phyloP scores from a whole-genome alignment of 2,329 filamentous ascomycete genomes.

The Hymenoscyphus linearis region DNA sequence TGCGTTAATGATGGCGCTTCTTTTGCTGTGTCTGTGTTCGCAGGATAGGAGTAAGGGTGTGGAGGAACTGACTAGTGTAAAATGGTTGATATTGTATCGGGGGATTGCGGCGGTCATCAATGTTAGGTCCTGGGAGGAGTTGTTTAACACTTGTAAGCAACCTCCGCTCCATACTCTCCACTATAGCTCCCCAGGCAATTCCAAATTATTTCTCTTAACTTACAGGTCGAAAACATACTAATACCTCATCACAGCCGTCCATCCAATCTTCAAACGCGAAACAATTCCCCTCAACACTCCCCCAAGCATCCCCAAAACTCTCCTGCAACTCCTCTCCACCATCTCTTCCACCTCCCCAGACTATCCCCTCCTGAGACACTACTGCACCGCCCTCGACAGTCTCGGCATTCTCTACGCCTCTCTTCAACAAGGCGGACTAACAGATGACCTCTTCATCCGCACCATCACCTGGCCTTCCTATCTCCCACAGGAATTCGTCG shows the following conservation, averaged over 20 bases:
- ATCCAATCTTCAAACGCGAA: slow-evolving; percentile 24
- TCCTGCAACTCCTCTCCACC: slow-evolving; percentile 23
- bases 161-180: not conserved
- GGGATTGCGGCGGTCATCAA: slow-evolving; percentile 20
- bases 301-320: slow-evolving; percentile 21
- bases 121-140: slow-evolving; percentile 5
- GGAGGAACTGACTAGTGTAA: slow-evolving; percentile 22
- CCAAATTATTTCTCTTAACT: not conserved
- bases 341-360: slow-evolving; percentile 23
- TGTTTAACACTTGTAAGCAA: not conserved
- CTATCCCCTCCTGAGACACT: slow-evolving; percentile 19
- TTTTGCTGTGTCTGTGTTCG: slow-evolving; percentile 25
- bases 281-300: slow-evolving; percentile 14
- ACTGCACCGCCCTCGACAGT: slow-evolving; percentile 24
- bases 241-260: slow-evolving; percentile 8
- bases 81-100: slow-evolving; percentile 26
- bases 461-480: slow-evolving; percentile 25
- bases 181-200: not conserved
- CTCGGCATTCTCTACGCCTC: slow-evolving; percentile 27
- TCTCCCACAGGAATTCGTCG: slow-evolving; percentile 13
- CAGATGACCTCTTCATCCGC: slow-evolving; percentile 19
- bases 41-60: slow-evolving; percentile 12
- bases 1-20: slow-evolving; percentile 23
- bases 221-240: not conserved
- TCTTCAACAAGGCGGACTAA: slow-evolving; percentile 23